Conservation (phyloP, 1,139 yeast genomes). For the Saccharomycopsis phalli region DNA sequence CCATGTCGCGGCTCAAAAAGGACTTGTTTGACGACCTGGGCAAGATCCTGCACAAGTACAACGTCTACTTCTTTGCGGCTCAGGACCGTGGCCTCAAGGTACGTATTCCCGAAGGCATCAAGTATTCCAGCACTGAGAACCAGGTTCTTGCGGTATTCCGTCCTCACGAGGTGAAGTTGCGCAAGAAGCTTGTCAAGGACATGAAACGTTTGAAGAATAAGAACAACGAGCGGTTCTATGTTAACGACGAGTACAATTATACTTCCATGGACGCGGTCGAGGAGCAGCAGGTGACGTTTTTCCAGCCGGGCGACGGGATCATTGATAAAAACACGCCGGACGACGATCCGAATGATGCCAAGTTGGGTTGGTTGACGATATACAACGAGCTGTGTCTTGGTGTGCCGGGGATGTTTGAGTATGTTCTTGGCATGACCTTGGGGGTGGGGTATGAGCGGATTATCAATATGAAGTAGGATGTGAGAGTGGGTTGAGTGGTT, state of each 20-base stretch:
- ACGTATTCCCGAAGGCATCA: conserved; percentile 22
- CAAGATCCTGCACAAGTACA: conserved; percentile 27
- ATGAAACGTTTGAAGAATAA: conserved; percentile 22
- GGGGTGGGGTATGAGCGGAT: conserved; percentile 43
- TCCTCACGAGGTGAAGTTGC: conserved; percentile 41
- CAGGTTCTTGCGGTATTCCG: conserved; percentile 42
- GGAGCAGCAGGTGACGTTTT: conserved; percentile 27
- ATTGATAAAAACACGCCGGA: conserved; percentile 40
- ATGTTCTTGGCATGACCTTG: conserved; percentile 44
- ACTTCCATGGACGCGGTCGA: conserved; percentile 5
- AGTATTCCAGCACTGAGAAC: conserved; percentile 20
- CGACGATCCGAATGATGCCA: conserved; percentile 51
- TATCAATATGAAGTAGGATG: conserved; percentile 1
- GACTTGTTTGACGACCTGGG: conserved; percentile 20
- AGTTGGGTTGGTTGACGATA: conserved; percentile 56
- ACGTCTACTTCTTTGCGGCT: conserved; percentile 28
- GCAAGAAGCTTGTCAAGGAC: conserved; percentile 34
- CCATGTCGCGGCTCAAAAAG: conserved; percentile 6
- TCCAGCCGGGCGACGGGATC: conserved; percentile 49
- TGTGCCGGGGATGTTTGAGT: conserved; percentile 42
- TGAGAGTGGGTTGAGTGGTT: too few species aligned
- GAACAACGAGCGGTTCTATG: conserved; percentile 15
- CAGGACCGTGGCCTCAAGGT: conserved; percentile 4
- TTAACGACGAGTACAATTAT: conserved; percentile 11
- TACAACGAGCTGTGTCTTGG: conserved; percentile 36